Conservation (phyloP, 495 filamentous ascomycete species). For the Aspergillus saccharolyticus region DNA sequence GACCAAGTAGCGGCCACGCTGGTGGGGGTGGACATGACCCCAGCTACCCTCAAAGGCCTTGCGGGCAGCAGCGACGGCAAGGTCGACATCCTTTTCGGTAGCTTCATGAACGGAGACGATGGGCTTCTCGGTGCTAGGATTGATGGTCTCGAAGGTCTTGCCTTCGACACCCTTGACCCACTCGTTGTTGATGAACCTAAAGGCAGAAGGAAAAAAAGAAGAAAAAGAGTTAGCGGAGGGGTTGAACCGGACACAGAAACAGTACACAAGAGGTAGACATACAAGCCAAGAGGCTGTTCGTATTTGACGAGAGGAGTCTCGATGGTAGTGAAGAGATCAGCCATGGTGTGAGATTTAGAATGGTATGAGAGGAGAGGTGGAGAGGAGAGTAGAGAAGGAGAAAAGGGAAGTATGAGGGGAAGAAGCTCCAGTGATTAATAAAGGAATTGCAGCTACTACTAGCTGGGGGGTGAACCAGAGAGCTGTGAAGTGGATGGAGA, state of each 20-base stretch:
- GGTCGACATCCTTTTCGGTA: slow-evolving; percentile 81
- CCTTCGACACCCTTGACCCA: slow-evolving; percentile 79
- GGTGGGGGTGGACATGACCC: slow-evolving; percentile 64
- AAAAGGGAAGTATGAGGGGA: slow-evolving; percentile 3
- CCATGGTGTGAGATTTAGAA: slow-evolving; percentile 23
- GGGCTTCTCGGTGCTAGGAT: slow-evolving; percentile 61
- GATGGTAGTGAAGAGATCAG: slow-evolving; percentile 34
- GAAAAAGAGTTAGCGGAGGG: background rate
- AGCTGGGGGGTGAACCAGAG: background rate
- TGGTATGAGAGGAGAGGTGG: background rate
- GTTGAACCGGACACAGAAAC: background rate
- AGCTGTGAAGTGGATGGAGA: background rate
- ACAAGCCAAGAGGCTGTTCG: slow-evolving; percentile 85
- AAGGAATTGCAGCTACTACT: no score
- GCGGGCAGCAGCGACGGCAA: slow-evolving; percentile 84
- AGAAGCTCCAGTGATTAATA: background rate
- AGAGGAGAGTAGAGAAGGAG: slow-evolving; percentile 15
- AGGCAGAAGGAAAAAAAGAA: no score
- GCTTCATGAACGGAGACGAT: slow-evolving; percentile 80
- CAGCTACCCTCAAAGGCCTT: slow-evolving; percentile 81
- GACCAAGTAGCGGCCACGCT: slow-evolving; percentile 66
- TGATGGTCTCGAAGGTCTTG: slow-evolving; percentile 76
- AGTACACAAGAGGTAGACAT: slow-evolving; percentile 36
- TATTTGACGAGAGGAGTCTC: slow-evolving; percentile 52
- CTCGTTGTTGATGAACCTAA: slow-evolving; percentile 97